These are phyloP conservation scores for Arachis stenosperma DNA, from an alignment of 306 rosid species.

Conservation along the genomic window DNA sequence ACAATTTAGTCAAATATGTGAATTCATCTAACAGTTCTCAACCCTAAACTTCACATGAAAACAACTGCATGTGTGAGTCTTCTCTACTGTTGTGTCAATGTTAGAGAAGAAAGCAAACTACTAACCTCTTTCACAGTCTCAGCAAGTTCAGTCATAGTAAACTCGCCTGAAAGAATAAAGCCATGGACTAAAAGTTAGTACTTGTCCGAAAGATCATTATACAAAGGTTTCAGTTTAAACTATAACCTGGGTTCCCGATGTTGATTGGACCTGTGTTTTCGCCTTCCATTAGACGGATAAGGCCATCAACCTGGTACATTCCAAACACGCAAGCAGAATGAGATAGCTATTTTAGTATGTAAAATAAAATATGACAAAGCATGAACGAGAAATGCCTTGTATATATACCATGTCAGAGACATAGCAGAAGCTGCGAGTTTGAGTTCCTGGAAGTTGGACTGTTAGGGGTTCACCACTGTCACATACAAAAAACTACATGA, in stretches of 20 bases:
- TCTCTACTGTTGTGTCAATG: too few species aligned
- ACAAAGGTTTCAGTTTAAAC: not conserved
- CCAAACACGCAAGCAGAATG: slow-evolving; percentile 18
- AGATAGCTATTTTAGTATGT: slow-evolving; percentile 3
- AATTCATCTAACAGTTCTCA: too few species aligned
- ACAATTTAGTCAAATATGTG: too few species aligned
- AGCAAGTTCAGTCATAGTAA: slow-evolving; percentile 93
- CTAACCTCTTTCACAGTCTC: slow-evolving; percentile 91
- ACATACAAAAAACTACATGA: slow-evolving; percentile 15
- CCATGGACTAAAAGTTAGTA: slow-evolving; percentile 14
- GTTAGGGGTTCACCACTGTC: slow-evolving; percentile 78
- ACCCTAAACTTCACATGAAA: too few species aligned
- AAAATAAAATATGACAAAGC: slow-evolving; percentile 9
- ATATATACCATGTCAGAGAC: slow-evolving; percentile 75
- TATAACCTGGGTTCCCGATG: slow-evolving; percentile 81
- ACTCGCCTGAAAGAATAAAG: slow-evolving; percentile 67
- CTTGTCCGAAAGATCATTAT: not conserved
- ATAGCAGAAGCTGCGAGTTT: slow-evolving; percentile 85
- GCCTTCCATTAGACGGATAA: slow-evolving; percentile 82
- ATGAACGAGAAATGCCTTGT: slow-evolving; percentile 3
- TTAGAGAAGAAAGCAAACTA: slow-evolving; percentile 29
- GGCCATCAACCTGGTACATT: slow-evolving; percentile 74
- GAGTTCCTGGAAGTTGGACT: slow-evolving; percentile 80
- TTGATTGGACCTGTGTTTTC: slow-evolving; percentile 83
- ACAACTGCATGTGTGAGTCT: too few species aligned